Evolutionary conservation across 1,284 basidiomycete genomes (phyloP).

Genomic region (Trichosporon coremiiforme): DNA sequence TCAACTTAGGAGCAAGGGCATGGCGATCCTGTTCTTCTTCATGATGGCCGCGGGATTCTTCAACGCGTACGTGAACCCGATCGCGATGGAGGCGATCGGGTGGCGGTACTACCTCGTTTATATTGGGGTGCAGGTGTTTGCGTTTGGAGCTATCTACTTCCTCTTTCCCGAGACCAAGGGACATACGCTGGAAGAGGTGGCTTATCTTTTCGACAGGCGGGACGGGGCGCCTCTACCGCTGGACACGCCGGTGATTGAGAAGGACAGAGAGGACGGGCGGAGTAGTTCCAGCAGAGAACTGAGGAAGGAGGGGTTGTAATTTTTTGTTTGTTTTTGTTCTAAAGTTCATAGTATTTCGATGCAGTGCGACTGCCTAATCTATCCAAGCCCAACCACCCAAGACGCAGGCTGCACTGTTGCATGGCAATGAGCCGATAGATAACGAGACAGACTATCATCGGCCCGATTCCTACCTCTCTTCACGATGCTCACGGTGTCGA

Average conservation of each 20-base stretch:
- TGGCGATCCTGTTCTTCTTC: slow-evolving; percentile 10
- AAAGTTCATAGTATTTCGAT: not conserved
- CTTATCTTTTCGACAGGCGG: slow-evolving; percentile 27
- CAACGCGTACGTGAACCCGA: slow-evolving; percentile 30
- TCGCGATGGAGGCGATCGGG: slow-evolving; percentile 31
- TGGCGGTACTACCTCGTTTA: slow-evolving; percentile 44
- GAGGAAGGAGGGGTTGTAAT: not conserved
- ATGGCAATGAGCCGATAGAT: too few relatives aligned
- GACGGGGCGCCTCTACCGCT: not conserved
- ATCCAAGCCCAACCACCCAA: too few relatives aligned
- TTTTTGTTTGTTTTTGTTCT: not conserved
- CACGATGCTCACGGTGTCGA: not conserved
- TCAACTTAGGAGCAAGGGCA: slow-evolving; percentile 23
- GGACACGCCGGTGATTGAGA: not conserved
- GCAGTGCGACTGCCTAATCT: not conserved
- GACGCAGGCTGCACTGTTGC: too few relatives aligned
- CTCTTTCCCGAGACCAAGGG: slow-evolving; percentile 35
- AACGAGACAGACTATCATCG: too few relatives aligned
- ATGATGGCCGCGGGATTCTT: slow-evolving; percentile 15
- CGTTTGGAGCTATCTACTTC: slow-evolving; percentile 25
- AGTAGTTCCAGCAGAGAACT: not conserved
- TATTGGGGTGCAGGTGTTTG: slow-evolving; percentile 28
- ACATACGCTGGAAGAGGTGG: slow-evolving; percentile 32
- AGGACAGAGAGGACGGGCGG: not conserved
- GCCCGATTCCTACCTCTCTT: too few relatives aligned